Percentiles rank a stretch among this genome's conserved stretches.
Conservation (phyloP, 441 rosid species). For the Populus tomentosa region DNA sequence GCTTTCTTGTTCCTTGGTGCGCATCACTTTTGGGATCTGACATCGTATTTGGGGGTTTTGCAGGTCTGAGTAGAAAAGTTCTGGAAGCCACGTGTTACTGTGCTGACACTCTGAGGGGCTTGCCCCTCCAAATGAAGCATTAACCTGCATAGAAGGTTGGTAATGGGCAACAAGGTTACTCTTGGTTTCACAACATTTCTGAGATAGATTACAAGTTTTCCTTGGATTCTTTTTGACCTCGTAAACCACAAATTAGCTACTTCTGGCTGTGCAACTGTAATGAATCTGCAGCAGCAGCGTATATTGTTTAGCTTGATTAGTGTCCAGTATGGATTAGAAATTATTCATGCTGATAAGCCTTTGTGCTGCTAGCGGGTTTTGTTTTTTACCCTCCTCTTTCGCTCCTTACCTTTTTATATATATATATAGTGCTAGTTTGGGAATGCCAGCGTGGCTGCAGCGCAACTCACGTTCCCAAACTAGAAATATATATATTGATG, state of each 20-base stretch:
- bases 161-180: neutral
- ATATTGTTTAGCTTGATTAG: neutral
- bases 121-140: neutral
- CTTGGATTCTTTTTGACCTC: neutral
- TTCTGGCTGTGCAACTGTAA: neutral
- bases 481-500: too few relatives aligned
- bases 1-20: neutral
- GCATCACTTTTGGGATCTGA: slow-evolving; percentile 8
- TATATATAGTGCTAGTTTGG: too few relatives aligned
- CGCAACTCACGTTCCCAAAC: too few relatives aligned
- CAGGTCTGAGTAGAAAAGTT: slow-evolving; percentile 6
- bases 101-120: neutral
- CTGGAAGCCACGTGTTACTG: neutral
- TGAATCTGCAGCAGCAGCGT: neutral
- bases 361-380: too few relatives aligned
- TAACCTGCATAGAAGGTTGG: neutral
- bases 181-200: neutral
- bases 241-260: neutral
- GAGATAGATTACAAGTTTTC: neutral
- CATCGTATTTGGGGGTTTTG: neutral
- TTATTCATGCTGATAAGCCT: too few relatives aligned
- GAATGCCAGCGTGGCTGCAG: too few relatives aligned
- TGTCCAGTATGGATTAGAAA: too few relatives aligned
- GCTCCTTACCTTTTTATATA: too few relatives aligned
- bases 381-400: too few relatives aligned